Evolutionary conservation across 495 filamentous ascomycete genomes (phyloP), one percentile per base, ranked within the genome.

Genomic region (Penicillium mononematosum): DNA sequence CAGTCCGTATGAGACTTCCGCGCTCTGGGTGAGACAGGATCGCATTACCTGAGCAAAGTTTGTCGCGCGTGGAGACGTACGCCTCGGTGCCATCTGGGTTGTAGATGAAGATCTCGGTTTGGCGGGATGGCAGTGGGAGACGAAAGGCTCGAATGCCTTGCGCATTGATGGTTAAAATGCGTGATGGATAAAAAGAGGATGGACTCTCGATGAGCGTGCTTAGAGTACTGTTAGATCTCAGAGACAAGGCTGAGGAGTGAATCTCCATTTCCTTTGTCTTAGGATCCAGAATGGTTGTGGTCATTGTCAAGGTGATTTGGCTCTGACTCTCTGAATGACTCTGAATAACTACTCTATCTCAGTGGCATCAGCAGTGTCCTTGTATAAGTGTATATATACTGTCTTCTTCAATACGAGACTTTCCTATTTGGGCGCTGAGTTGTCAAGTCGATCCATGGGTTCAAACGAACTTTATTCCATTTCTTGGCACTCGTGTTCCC

Each of bases 61-160:
- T 55, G 12, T 71, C 71, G 17, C 81, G 78, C 12, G 72, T 64
- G 24, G 76, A 81, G 20, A 71, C 51, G 63, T 78, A 83, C 0
- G 63, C 64, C 0, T 69, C 60, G 27, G 58, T 63, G 8, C 66
- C 72, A 44, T 72, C 67, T n/a, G 52, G 29, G 22, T 72, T 46
- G 62, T 70, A 75, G 61, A 85, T 68, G 22, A 67, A 61, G 59
- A 81, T 82, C 17, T 77, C 71, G 0, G 74, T 71, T 6, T 81
- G 68, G 1, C 62, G 60, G 0, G 67, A 55, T 0, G 79, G 75
- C 0, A 75, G 42, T 1, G 81, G 81, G 3, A 80, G 58, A 44
- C 76, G 75, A 32, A 83, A 55, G 25, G 68, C 53, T 0, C 59
- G 53, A 39, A 78, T 77, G 19, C 82, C 82, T 22, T 43, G 62